Evolutionary conservation across 164 flowering plant genomes (phyloP).

Genomic region (Malania oleifera): DNA sequence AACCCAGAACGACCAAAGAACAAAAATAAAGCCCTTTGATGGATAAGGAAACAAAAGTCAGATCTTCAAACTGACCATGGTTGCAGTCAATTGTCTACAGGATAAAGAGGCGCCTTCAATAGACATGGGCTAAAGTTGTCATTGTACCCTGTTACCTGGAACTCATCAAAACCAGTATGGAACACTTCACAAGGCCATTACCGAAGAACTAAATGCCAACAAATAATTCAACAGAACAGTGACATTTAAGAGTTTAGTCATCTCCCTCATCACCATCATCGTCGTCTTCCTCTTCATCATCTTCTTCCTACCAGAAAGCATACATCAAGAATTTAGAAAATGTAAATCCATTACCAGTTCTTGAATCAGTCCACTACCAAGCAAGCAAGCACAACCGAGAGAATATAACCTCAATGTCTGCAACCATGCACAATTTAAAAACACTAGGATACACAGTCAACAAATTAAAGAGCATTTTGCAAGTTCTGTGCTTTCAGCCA

Average conservation of each 20-base stretch:
- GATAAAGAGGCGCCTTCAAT: conserved; percentile 4
- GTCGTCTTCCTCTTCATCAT: conserved; percentile 15
- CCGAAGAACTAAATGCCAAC: conserved; percentile 8
- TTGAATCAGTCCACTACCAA: no score
- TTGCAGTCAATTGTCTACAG: conserved; percentile 5
- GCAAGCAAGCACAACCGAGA: no score
- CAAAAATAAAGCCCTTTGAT: background rate
- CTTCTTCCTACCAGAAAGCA: conserved; percentile 28
- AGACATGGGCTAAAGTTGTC: background rate
- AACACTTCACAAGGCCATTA: conserved; percentile 24
- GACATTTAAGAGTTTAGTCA: conserved; percentile 13
- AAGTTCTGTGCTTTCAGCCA: no score
- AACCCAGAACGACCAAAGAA: background rate
- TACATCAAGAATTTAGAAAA: background rate
- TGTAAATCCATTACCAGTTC: no score
- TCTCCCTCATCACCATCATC: conserved; percentile 28
- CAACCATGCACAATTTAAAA: no score
- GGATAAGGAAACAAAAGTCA: background rate
- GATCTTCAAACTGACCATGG: background rate
- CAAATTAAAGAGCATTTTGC: no score
- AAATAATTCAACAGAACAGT: background rate
- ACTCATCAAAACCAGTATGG: conserved; percentile 14
- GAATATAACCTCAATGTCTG: no score
- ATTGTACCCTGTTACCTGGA: conserved; percentile 4
- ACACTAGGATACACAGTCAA: no score